Conservation (phyloP, 78 protist genomes). For the Tieghemostelium lacteum region DNA sequence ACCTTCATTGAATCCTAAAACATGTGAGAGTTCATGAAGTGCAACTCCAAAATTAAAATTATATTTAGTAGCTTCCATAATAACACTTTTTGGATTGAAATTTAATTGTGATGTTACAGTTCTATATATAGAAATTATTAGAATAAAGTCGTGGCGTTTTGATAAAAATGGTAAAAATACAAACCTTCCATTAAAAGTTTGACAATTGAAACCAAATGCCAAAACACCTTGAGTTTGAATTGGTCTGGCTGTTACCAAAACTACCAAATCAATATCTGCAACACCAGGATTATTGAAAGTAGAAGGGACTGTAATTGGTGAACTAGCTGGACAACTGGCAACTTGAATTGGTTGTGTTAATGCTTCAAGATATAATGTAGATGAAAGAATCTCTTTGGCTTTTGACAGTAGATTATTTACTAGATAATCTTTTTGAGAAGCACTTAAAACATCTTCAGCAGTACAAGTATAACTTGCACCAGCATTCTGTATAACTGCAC, state of each 20-base stretch:
- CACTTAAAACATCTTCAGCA: slow-evolving; percentile 14
- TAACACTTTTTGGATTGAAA: slow-evolving; percentile 58
- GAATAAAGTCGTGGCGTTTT: slow-evolving; percentile 31
- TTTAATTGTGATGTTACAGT: slow-evolving; percentile 56
- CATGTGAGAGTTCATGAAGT: slow-evolving; percentile 83
- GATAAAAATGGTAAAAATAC: slow-evolving; percentile 60
- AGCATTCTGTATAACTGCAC: not conserved
- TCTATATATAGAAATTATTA: not conserved
- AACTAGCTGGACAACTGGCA: not conserved
- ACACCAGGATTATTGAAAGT: not conserved
- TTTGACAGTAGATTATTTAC: not conserved
- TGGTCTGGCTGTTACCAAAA: slow-evolving; percentile 53
- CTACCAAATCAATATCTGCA: slow-evolving; percentile 19
- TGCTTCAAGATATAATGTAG: not conserved
- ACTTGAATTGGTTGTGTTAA: not conserved
- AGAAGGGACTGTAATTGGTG: slow-evolving; percentile 1
- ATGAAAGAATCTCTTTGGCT: not conserved
- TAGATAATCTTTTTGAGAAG: not conserved
- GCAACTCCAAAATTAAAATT: slow-evolving; percentile 19
- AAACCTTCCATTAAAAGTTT: not conserved
- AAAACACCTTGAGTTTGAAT: slow-evolving; percentile 21
- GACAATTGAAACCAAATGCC: slow-evolving; percentile 62
- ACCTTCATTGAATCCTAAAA: slow-evolving; percentile 60
- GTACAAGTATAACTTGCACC: not conserved
- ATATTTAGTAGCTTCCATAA: not conserved